phyloP scores from a whole-genome alignment of 2,329 filamentous ascomycete genomes.

The Botrytis galanthina region DNA sequence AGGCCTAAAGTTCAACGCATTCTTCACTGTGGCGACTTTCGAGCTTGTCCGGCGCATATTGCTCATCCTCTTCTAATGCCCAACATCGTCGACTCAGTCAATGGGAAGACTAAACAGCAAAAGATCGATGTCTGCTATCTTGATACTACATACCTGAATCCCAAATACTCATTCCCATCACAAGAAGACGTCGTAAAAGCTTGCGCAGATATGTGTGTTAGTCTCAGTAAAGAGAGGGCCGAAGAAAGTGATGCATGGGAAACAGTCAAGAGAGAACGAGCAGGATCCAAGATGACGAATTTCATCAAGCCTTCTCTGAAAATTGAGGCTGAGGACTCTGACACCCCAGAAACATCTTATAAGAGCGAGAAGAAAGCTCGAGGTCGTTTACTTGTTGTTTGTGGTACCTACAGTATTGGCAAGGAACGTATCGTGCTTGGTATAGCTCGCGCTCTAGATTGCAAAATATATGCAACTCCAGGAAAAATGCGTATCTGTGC shows the following conservation, averaged over 20 bases:
- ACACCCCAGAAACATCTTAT: slow-evolving; percentile 27
- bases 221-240: slow-evolving; percentile 63
- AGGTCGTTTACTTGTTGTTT: slow-evolving; percentile 81
- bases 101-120: slow-evolving; percentile 73
- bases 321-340: slow-evolving; percentile 30
- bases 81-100: slow-evolving; percentile 65
- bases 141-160: slow-evolving; percentile 95
- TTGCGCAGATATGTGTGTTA: slow-evolving; percentile 84
- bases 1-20: slow-evolving; percentile 70
- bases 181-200: slow-evolving; percentile 85
- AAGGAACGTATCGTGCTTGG: slow-evolving; percentile 95
- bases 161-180: slow-evolving; percentile 88
- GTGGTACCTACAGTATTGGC: slow-evolving; percentile 96
- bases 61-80: slow-evolving; percentile 78
- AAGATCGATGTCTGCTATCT: slow-evolving; percentile 94
- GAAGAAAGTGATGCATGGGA: slow-evolving; percentile 57
- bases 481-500: slow-evolving; percentile 81
- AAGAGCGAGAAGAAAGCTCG: slow-evolving; percentile 41
- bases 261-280: slow-evolving; percentile 52
- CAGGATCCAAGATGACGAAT: slow-evolving; percentile 59
- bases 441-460: slow-evolving; percentile 79
- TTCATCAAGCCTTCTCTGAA: slow-evolving; percentile 49
- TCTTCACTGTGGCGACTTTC: slow-evolving; percentile 92
- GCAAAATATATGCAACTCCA: slow-evolving; percentile 85
- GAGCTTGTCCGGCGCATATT: slow-evolving; percentile 82